A percentile compares a stretch with the other conserved stretches of the same genome.
Evolutionary conservation across 2,329 filamentous ascomycete genomes (phyloP).

Genomic region (Aspergillus latus): DNA sequence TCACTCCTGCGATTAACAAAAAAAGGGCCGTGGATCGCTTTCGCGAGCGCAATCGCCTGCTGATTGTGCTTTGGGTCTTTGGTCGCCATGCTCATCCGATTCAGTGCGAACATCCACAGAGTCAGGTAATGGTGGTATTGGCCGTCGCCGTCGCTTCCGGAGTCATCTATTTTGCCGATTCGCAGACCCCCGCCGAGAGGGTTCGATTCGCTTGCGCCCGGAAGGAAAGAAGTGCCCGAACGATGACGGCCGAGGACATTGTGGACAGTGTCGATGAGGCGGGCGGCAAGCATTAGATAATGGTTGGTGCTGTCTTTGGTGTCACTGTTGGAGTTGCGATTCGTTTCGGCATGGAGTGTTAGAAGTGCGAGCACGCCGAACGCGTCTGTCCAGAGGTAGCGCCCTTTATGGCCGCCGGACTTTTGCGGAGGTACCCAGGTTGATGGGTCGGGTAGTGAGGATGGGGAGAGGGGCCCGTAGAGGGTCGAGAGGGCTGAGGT

Average conservation of each 20-base stretch:
- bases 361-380: constrained; percentile 61
- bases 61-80: constrained; percentile 50
- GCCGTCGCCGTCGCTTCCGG: constrained; percentile 55
- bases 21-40: constrained; percentile 55
- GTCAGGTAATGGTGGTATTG: constrained; percentile 64
- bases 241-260: constrained; percentile 54
- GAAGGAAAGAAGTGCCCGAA: constrained; percentile 49
- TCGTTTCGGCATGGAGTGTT: constrained; percentile 50
- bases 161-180: constrained; percentile 56
- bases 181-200: constrained; percentile 57
- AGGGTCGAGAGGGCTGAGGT: constrained; percentile 41
- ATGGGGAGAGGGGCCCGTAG: constrained; percentile 41
- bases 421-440: constrained; percentile 52
- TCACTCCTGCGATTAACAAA: constrained; percentile 40
- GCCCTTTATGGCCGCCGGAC: constrained; percentile 56
- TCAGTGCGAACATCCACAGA: constrained; percentile 63
- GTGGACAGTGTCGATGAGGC: constrained; percentile 55
- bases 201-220: constrained; percentile 52
- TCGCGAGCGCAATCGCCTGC: constrained; percentile 54
- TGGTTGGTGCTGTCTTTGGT: constrained; percentile 24
- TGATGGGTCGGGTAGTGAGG: constrained; percentile 29
- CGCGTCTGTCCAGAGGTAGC: constrained; percentile 63
- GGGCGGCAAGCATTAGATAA: constrained; percentile 53
- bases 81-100: constrained; percentile 52
- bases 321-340: background rate